These are phyloP conservation scores for Claviceps paspali DNA, from an alignment of 2,329 filamentous ascomycete species.

Conservation along the genomic window DNA sequence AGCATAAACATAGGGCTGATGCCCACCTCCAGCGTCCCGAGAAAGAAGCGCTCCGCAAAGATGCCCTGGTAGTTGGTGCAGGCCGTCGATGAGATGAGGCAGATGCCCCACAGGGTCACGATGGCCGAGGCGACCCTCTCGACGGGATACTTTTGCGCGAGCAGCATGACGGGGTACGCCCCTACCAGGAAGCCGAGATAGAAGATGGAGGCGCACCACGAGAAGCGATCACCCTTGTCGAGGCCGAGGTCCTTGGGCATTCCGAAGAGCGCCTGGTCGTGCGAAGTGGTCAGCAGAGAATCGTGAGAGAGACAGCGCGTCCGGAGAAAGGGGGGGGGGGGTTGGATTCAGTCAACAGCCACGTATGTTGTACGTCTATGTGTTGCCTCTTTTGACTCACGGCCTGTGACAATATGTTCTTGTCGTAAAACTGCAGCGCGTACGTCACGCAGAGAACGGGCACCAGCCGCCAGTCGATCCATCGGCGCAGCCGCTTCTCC, in stretches of 20 bases:
- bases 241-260: slow-evolving; percentile 4
- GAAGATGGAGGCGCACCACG: slow-evolving; percentile 22
- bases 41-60: slow-evolving; percentile 23
- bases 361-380: background rate
- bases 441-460: slow-evolving; percentile 7
- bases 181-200: slow-evolving; percentile 30
- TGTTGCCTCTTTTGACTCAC: background rate
- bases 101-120: slow-evolving; percentile 13
- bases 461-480: slow-evolving; percentile 19
- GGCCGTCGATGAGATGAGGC: slow-evolving; percentile 23
- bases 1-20: slow-evolving; percentile 12
- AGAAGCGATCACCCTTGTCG: slow-evolving; percentile 3
- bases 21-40: slow-evolving; percentile 27
- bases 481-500: background rate
- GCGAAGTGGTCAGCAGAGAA: no score
- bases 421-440: slow-evolving; percentile 7
- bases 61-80: slow-evolving; percentile 23
- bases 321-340: no score
- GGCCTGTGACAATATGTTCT: slow-evolving; percentile 6
- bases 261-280: slow-evolving; percentile 5
- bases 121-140: slow-evolving; percentile 14
- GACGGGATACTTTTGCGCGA: slow-evolving; percentile 16
- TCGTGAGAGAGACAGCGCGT: no score
- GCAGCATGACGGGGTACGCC: slow-evolving; percentile 19
- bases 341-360: no score